These are phyloP conservation scores for Trichosporon ovoides DNA, from an alignment of 1,284 basidiomycete species.

Conservation along the genomic window DNA sequence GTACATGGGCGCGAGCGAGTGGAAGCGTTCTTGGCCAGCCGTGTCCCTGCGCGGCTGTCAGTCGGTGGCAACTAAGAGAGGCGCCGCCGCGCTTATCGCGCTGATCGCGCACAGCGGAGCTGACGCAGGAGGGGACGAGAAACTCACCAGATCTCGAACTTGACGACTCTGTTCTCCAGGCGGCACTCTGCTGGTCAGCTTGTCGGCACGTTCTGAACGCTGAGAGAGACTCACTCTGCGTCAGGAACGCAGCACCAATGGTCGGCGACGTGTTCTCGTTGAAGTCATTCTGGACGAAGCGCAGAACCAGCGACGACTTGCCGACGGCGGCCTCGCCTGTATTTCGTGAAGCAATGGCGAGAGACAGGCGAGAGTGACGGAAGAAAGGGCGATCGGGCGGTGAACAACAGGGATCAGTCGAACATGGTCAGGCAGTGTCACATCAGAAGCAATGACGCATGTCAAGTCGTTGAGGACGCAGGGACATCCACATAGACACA, in stretches of 20 bases:
- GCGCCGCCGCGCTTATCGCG: too few relatives aligned
- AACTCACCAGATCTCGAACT: conserved; percentile 50
- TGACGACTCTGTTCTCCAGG: conserved; percentile 50
- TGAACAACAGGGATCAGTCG: too few relatives aligned
- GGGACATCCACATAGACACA: too few relatives aligned
- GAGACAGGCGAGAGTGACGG: background rate
- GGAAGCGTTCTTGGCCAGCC: conserved; percentile 49
- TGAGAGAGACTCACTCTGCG: conserved; percentile 47
- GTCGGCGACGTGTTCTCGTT: conserved; percentile 62
- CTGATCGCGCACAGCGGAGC: background rate
- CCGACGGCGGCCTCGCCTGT: conserved; percentile 96
- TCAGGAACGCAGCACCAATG: conserved; percentile 83
- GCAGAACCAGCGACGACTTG: conserved; percentile 97
- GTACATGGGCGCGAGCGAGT: conserved; percentile 75
- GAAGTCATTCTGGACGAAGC: conserved; percentile 66
- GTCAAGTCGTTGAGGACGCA: too few relatives aligned
- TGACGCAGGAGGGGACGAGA: background rate
- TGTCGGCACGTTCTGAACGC: too few relatives aligned
- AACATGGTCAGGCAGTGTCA: too few relatives aligned
- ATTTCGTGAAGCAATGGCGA: background rate
- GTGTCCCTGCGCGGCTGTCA: conserved; percentile 39
- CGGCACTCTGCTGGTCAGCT: conserved; percentile 43
- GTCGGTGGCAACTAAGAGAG: background rate
- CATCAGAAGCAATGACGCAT: too few relatives aligned
- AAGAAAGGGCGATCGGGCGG: too few relatives aligned